Evolutionary conservation across 2,329 filamentous ascomycete genomes (phyloP).

Genomic region (Aspergillus brasiliensis): DNA sequence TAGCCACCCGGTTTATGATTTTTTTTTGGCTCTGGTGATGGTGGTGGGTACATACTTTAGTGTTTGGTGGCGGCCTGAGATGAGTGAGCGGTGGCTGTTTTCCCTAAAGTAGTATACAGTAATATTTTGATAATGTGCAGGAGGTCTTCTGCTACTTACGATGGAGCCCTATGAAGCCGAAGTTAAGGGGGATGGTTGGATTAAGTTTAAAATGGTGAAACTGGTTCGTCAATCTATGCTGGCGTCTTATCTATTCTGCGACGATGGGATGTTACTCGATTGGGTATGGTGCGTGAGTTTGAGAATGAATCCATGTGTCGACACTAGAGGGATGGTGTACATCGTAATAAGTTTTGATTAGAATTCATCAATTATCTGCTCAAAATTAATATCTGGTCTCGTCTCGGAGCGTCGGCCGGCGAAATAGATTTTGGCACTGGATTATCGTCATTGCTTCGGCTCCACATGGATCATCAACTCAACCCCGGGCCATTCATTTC

Average conservation of each 20-base stretch:
- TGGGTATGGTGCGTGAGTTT: background rate
- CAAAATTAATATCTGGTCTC: background rate
- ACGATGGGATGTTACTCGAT: background rate
- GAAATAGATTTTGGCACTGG: background rate
- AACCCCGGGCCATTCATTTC: slow-evolving; percentile 8
- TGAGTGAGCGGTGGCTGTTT: background rate
- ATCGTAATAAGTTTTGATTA: slow-evolving; percentile 1
- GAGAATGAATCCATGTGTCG: background rate
- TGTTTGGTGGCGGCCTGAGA: background rate
- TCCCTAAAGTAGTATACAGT: too few species aligned
- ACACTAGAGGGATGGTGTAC: background rate
- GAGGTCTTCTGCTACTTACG: background rate
- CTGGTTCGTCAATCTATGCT: background rate
- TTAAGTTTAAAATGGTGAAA: background rate
- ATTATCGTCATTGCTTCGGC: slow-evolving; percentile 6
- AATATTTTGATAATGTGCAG: too few species aligned
- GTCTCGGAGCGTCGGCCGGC: background rate
- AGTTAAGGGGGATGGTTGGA: too few species aligned
- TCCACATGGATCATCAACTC: slow-evolving; percentile 8
- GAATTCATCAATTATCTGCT: background rate
- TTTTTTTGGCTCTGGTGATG: background rate
- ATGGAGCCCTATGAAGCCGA: background rate
- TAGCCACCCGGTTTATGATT: background rate
- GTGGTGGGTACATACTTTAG: background rate
- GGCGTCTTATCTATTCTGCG: background rate